Conservation (phyloP, 345 rosid species). For the Nasturtium officinale region DNA sequence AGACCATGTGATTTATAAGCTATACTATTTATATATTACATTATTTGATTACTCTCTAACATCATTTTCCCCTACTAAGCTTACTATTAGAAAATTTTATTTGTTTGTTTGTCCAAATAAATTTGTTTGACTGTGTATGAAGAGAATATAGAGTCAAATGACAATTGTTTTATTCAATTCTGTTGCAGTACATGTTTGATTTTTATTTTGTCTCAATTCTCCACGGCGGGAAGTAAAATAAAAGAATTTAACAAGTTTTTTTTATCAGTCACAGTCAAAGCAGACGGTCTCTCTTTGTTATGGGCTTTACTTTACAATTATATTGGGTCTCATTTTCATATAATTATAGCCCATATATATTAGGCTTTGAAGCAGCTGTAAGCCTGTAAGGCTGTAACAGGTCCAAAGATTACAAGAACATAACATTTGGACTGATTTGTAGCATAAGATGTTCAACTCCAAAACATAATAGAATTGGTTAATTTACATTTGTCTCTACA, state of each 20-base stretch:
- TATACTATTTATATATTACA: neutral
- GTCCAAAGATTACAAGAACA: no score
- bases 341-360: neutral
- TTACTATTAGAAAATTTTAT: neutral
- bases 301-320: neutral
- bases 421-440: no score
- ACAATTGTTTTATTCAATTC: no score
- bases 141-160: neutral
- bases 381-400: no score
- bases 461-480: neutral
- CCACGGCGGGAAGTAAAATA: neutral
- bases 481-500: neutral
- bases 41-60: neutral
- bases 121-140: constrained; percentile 15
- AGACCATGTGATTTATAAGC: constrained; percentile 38
- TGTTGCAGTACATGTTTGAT: constrained; percentile 30
- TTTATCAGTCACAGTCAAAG: constrained; percentile 22
- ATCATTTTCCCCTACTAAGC: neutral
- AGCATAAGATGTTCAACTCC: no score
- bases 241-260: neutral
- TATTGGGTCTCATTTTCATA: constrained; percentile 2
- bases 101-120: neutral
- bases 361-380: neutral
- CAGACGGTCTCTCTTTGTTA: constrained; percentile 11
- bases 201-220: neutral